Conservation (phyloP, 192 early-diverging fungal genomes). For the Coemansia sp. region DNA sequence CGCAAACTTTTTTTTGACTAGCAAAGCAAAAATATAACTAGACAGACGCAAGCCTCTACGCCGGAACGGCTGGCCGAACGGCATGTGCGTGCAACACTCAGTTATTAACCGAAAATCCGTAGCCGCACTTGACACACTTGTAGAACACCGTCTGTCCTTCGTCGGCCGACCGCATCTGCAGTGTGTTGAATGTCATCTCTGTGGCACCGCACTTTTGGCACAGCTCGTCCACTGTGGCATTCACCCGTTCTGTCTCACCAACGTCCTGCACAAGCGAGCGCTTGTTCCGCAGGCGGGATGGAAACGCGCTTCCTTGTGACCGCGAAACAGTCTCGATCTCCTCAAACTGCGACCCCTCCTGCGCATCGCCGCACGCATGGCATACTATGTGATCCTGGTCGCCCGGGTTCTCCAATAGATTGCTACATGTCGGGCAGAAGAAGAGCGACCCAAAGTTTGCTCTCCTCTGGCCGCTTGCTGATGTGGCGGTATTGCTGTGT, state of each 20-base stretch:
- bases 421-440: slow-evolving; percentile 90
- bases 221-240: slow-evolving; percentile 81
- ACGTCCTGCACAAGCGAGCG: slow-evolving; percentile 64
- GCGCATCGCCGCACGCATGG: slow-evolving; percentile 72
- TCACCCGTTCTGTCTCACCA: slow-evolving; percentile 43
- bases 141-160: slow-evolving; percentile 99
- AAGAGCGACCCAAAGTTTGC: slow-evolving; percentile 70
- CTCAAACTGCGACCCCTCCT: slow-evolving; percentile 69
- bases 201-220: slow-evolving; percentile 91
- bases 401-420: slow-evolving; percentile 83
- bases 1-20: too few relatives aligned
- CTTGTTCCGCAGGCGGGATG: slow-evolving; percentile 70
- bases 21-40: too few relatives aligned
- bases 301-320: slow-evolving; percentile 75
- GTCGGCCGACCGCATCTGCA: slow-evolving; percentile 96
- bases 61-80: too few relatives aligned
- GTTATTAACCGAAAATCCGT: slow-evolving; percentile 57
- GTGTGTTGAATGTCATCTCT: slow-evolving; percentile 95
- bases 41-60: too few relatives aligned
- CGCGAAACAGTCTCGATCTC: slow-evolving; percentile 78
- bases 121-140: slow-evolving; percentile 93
- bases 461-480: slow-evolving; percentile 28
- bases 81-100: slow-evolving; percentile 5
- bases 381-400: slow-evolving; percentile 80
- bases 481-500: not conserved